These are phyloP conservation scores for Fraxinus sp. DNA, from an alignment of 305 asterid genomes.

Conservation along the genomic window DNA sequence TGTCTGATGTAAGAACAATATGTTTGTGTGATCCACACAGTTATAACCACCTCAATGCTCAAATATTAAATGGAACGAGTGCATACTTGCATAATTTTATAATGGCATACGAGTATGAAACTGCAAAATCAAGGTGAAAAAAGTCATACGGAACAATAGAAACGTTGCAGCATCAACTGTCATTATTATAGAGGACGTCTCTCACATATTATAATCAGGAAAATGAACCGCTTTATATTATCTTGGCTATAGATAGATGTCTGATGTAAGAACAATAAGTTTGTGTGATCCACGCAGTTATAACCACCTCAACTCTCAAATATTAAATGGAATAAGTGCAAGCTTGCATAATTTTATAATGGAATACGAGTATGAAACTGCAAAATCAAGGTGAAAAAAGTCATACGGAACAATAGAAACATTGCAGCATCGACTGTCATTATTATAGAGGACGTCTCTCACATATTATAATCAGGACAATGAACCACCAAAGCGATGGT, in stretches of 20 bases:
- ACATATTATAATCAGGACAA: not conserved
- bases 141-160: not conserved
- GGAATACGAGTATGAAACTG: not conserved
- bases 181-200: not conserved
- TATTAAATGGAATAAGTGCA: not conserved
- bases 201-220: too few relatives aligned
- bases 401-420: not conserved
- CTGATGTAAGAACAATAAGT: not conserved
- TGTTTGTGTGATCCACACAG: not conserved
- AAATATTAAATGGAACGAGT: not conserved
- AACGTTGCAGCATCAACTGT: not conserved
- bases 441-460: not conserved
- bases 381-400: not conserved
- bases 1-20: not conserved
- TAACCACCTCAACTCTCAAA: not conserved
- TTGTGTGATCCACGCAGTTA: not conserved
- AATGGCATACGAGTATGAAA: not conserved
- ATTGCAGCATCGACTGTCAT: not conserved
- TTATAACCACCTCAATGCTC: not conserved
- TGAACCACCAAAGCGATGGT: not conserved
- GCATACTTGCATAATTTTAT: not conserved
- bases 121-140: not conserved
- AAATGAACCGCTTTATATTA: not conserved
- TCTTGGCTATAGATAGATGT: not conserved
- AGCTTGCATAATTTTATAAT: not conserved